Conservation (phyloP, 1,284 basidiomycete species). For the Thelephora terrestris region DNA sequence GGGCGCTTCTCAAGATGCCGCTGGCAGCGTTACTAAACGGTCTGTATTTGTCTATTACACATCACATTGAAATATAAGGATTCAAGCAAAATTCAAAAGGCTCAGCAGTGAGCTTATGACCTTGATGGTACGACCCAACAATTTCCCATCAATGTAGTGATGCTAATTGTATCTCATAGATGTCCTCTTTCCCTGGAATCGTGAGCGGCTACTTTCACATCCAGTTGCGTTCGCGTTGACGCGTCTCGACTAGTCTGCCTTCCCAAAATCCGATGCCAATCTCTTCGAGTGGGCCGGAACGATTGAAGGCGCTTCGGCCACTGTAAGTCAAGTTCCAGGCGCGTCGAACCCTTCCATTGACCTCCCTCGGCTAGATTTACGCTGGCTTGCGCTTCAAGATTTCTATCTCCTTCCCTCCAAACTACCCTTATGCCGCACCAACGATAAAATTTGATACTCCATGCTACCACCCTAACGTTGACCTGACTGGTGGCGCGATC, state of each 20-base stretch:
- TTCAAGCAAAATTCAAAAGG: slow-evolving; percentile 24
- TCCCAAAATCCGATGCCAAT: slow-evolving; percentile 73
- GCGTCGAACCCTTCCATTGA: slow-evolving; percentile 3
- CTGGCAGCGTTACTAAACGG: slow-evolving; percentile 77
- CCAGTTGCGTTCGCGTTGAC: background rate
- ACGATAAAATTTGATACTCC: slow-evolving; percentile 74
- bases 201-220: slow-evolving; percentile 30
- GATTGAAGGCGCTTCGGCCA: slow-evolving; percentile 68
- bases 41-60: slow-evolving; percentile 17
- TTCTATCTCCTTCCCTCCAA: slow-evolving; percentile 69
- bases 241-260: slow-evolving; percentile 53
- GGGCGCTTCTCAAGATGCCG: slow-evolving; percentile 40
- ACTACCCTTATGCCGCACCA: slow-evolving; percentile 78
- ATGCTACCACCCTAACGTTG: slow-evolving; percentile 82
- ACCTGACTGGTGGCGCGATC: slow-evolving; percentile 67
- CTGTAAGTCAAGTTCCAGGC: slow-evolving; percentile 35
- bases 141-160: background rate
- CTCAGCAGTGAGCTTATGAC: slow-evolving; percentile 77
- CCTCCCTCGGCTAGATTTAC: slow-evolving; percentile 46
- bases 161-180: slow-evolving; percentile 31
- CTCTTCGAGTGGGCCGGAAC: slow-evolving; percentile 80
- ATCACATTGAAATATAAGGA: slow-evolving; percentile 7
- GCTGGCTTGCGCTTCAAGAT: slow-evolving; percentile 70
- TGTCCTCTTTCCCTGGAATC: slow-evolving; percentile 78
- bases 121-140: slow-evolving; percentile 51